Base-by-base conservation (phyloP, 306 rosid species). In the Cucumis melo region DNA sequence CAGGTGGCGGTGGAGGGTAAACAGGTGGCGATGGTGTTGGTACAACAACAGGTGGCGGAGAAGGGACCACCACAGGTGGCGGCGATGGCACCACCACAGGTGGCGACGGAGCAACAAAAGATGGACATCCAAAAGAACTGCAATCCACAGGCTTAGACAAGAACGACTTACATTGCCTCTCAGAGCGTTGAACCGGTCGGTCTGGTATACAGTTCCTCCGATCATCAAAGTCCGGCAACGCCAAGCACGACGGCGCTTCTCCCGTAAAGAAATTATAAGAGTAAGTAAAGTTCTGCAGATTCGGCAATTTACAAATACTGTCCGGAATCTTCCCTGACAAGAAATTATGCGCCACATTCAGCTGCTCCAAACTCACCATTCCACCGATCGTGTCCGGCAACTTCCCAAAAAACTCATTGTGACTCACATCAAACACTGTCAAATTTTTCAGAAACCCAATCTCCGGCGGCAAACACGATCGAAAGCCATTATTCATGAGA, bases 351-450 rank as follows among this genome's bases (percentile, higher is more conserved):
- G 99, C 99, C 84, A 94, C 99, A 83, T 94, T 87, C 21, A 94
- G 81, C 85, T 90, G 96, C 76, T 92, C 96, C 29, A 94, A 72
- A 61, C 91, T 73, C 71, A 85, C 88, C 70, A 91, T 77, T 3
- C 87, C 86, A 1, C 92, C 92, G 15, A 90, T 68, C 5, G 88
- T 53, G 27, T 85, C 87, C 36, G 99, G 99, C 73, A 94, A 63
- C 1, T 91, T 83, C 3, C 99, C 97, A 63, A 94, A 19, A 7
- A 92, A 79, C 90, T 94, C 85, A 62, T 94, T 94, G 53, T 75
- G 84, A 79, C 99, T 94, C 21, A 92, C 91, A 61, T 94, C 99
- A 10, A 94, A 89, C 67, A 94, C 97, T 10, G 99, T 94, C 78
- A 94, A 10, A 64, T 92, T 92, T 90, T 87, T 84, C 81, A 92